These are phyloP conservation scores for Geotrichum carabidarum DNA, from an alignment of 1,139 yeast genomes.

Conservation along the genomic window DNA sequence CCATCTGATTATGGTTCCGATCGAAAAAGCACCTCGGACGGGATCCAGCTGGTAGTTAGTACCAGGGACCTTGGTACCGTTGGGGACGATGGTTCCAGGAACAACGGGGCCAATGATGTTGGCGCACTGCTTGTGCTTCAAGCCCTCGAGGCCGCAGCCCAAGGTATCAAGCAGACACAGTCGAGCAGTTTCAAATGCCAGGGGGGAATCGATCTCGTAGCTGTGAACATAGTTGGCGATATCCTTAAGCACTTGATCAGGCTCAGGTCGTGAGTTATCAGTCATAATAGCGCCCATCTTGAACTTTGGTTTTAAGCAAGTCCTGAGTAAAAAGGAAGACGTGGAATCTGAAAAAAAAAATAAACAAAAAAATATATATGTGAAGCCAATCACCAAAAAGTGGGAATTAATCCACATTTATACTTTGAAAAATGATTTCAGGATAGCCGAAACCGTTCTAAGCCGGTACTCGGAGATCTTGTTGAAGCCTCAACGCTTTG, in stretches of 20 bases:
- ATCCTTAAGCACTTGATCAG: constrained; percentile 47
- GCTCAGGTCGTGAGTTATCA: constrained; percentile 46
- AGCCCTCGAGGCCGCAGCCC: constrained; percentile 59
- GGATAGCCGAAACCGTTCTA: too few relatives aligned
- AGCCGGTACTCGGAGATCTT: too few relatives aligned
- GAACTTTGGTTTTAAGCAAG: background rate
- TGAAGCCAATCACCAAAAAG: too few relatives aligned
- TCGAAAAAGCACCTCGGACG: constrained; percentile 52
- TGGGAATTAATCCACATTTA: too few relatives aligned
- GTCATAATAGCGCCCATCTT: constrained; percentile 33
- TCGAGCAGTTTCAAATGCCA: constrained; percentile 51
- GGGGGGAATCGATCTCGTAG: constrained; percentile 43
- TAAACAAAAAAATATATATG: background rate
- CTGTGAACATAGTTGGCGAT: constrained; percentile 51
- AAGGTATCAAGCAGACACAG: constrained; percentile 52
- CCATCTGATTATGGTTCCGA: constrained; percentile 56
- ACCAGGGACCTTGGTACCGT: constrained; percentile 52
- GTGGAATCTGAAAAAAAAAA: background rate
- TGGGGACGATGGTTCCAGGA: constrained; percentile 51
- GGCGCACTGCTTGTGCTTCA: constrained; percentile 49
- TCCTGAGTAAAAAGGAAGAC: background rate
- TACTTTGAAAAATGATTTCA: too few relatives aligned
- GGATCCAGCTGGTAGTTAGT: constrained; percentile 51
- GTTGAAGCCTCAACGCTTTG: too few relatives aligned
- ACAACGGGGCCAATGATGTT: constrained; percentile 51